phyloP scores from a whole-genome alignment of 2,329 filamentous ascomycete genomes.

The Incumbomyces lentus region DNA sequence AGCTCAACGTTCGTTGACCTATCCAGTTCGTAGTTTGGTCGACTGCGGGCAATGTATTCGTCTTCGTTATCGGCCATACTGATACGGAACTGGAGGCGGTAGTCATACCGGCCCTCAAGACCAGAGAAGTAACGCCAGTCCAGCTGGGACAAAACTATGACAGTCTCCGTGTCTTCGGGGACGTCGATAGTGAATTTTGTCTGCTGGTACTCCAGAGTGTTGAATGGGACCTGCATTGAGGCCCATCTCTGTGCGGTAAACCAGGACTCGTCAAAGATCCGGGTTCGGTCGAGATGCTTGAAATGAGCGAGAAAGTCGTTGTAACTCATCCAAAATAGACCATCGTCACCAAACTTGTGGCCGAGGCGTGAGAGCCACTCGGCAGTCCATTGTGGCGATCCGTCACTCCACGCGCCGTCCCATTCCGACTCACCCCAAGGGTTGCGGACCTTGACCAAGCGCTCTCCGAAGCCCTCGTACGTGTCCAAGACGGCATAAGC shows the following conservation, averaged over 20 bases:
- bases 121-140: constrained; percentile 52
- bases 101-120: constrained; percentile 47
- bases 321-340: constrained; percentile 54
- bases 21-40: constrained; percentile 51
- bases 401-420: constrained; percentile 73
- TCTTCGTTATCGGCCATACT: constrained; percentile 42
- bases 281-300: constrained; percentile 50
- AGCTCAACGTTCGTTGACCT: constrained; percentile 70
- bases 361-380: constrained; percentile 64
- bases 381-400: constrained; percentile 73
- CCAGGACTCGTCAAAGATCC: constrained; percentile 52
- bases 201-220: constrained; percentile 46
- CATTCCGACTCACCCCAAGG: constrained; percentile 76
- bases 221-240: constrained; percentile 49
- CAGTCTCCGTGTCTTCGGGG: constrained; percentile 41
- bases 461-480: constrained; percentile 50
- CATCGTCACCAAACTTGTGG: constrained; percentile 68
- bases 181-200: constrained; percentile 50
- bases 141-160: constrained; percentile 50
- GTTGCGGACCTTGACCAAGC: constrained; percentile 54
- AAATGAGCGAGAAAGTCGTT: constrained; percentile 49
- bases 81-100: constrained; percentile 48
- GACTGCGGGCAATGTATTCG: constrained; percentile 50
- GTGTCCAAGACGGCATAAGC: constrained; percentile 51
- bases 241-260: constrained; percentile 53